Evolutionary conservation across 2,329 filamentous ascomycete genomes (phyloP).

Genomic region (Cladophialophora carrionii): DNA sequence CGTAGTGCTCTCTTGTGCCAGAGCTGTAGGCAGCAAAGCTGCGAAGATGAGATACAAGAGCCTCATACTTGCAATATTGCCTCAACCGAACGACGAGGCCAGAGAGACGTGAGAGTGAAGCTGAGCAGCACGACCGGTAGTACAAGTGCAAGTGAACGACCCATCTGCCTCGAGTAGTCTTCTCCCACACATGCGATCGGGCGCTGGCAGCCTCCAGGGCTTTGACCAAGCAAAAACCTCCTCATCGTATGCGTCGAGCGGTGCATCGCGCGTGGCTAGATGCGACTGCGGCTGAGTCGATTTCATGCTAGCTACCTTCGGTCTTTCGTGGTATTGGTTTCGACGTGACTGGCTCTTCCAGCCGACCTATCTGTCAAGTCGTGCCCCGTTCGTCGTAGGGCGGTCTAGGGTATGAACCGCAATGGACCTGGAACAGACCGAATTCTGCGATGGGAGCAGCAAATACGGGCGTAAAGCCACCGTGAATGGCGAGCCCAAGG

Average conservation of each 20-base stretch:
- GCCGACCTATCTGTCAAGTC: background rate
- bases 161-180: background rate
- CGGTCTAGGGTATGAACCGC: background rate
- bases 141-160: background rate
- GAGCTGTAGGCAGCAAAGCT: conserved; percentile 9
- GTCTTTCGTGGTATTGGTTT: background rate
- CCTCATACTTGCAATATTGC: conserved; percentile 2
- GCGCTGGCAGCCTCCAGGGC: background rate
- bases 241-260: background rate
- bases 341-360: background rate
- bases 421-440: conserved; percentile 2
- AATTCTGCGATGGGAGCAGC: background rate
- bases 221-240: background rate
- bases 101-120: background rate
- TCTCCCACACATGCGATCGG: background rate
- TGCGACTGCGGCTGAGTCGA: conserved; percentile 2
- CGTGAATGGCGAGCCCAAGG: background rate
- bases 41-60: conserved; percentile 3
- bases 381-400: background rate
- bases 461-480: background rate
- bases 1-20: conserved; percentile 19
- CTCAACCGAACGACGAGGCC: background rate
- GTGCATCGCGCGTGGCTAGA: background rate
- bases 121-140: background rate
- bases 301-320: background rate